Percentiles rank a stretch among this genome's conserved stretches.
phyloP scores from a whole-genome alignment of 1,139 yeast species.

The Saccharomyces uvarum region DNA sequence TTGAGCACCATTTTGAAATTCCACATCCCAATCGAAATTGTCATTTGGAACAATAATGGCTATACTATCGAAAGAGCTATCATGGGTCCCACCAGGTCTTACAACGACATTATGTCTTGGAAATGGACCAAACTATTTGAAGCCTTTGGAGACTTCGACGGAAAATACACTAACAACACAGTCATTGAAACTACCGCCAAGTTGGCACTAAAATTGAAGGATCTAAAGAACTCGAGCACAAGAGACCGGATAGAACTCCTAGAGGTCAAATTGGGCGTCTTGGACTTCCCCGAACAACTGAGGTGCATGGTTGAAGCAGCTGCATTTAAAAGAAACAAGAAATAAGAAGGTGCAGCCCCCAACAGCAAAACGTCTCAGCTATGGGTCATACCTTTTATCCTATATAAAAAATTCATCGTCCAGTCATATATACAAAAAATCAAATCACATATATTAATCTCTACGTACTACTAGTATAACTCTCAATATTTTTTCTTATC shows the following conservation, averaged over 20 bases:
- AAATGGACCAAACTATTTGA: slow-evolving; percentile 61
- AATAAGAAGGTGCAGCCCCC: neutral
- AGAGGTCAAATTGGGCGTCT: slow-evolving; percentile 56
- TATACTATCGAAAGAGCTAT: slow-evolving; percentile 82
- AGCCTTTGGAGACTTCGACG: slow-evolving; percentile 54
- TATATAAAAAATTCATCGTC: neutral
- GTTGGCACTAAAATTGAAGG: slow-evolving; percentile 12
- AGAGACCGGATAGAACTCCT: slow-evolving; percentile 48
- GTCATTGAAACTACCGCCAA: slow-evolving; percentile 13
- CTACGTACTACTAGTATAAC: neutral
- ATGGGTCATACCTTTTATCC: neutral
- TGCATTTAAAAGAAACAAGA: slow-evolving; percentile 7
- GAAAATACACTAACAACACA: slow-evolving; percentile 11
- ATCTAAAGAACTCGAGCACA: slow-evolving; percentile 11
- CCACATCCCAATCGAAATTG: slow-evolving; percentile 52
- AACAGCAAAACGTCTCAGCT: neutral
- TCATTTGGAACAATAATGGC: slow-evolving; percentile 73
- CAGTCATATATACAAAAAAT: neutral
- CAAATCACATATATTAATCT: neutral
- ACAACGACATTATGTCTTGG: slow-evolving; percentile 83
- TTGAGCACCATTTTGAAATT: slow-evolving; percentile 59
- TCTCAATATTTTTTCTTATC: neutral
- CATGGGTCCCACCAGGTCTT: slow-evolving; percentile 64
- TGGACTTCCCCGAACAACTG: slow-evolving; percentile 55
- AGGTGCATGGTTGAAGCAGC: slow-evolving; percentile 18